Evolutionary conservation across 202 grass and related monocot species (phyloP), one percentile per base, ranked within the genome.

Genomic region (Bolboschoenoplectus hybrid): DNA sequence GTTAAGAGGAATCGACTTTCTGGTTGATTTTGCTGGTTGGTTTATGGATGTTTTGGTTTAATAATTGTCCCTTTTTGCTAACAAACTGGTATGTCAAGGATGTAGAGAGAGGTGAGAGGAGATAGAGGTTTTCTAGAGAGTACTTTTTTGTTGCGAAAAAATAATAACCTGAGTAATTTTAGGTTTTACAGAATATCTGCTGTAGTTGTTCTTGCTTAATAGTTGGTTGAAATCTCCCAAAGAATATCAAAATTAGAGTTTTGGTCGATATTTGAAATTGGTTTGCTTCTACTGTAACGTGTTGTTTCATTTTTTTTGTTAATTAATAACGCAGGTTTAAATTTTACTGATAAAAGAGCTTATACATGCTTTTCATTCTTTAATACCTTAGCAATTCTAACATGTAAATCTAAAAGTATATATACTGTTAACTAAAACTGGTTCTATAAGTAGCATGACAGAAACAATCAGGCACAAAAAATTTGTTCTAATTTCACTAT

Each of bases 81-180:
- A 69, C 67, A 69, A 69, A 43, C 67, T 69, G 67, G 67, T 69
- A 16, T 43, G 67, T 69, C 4, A 5, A 69, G 36, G 67, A 69
- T 44, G 40, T 43, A 69, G 39, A 43, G 35, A 67, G 38, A 69
- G 5, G 38, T 26, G 26, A 69, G 38, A 69, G 13, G 39, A 69
- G 12, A 69, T 14, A 9, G 26, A 26, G 26, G 26, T 26, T 26
- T 26, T 26, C 26, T 26, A 26, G 26, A 26, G 26, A 26, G 26
- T 26, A 26, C 26, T 26, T 43, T 69, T 69, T 44, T 41, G 38
- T 69, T 69, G 67, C 13, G 2, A 43, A 12, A 66, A 66, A 66
- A 26, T 66, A 32, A 9, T 36, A 63, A 2, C 19, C 2, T 0
- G 35, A 67, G 65, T 67, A 67, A 67, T 40, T 40, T 65, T 65